Base-by-base conservation (phyloP, 192 early-diverging fungal genomes). In the Podila epigama region DNA sequence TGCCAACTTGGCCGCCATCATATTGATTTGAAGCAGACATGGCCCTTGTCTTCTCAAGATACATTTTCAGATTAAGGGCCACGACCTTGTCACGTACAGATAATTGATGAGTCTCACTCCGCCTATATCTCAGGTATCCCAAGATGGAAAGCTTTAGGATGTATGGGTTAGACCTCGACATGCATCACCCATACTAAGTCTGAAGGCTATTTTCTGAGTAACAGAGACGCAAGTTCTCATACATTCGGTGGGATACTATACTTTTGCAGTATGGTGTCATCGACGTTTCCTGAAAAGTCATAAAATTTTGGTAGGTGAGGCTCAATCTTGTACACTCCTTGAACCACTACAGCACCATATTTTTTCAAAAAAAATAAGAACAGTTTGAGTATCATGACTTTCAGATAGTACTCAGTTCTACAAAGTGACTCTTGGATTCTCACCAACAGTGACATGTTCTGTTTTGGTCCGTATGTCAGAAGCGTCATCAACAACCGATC, bases 271-370 rank as follows among this genome's bases (percentile, higher is more conserved):
- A 68, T 56, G 18, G 41, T 20, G 31, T 77, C 73, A 2, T 40
- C 36, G 27, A 77, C 63, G 25, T 68, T 39, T 44, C 73, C 73
- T 36, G 73, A 77, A 28, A 37, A 59, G 5, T 52, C 56, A 53
- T 77, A 77, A n/a, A 77, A 77, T 33, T 63, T 77, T 60, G 66
- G 66, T 36, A 77, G 54, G 28, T 68, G 63, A 13, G 73, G 66
- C 25, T 77, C 73, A 13, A 77, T 34, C 51, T 64, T 77, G 33
- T 77, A 68, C 16, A 77, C 60, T 2, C 73, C 73, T 48, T 77
- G 73, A 4, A 77, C 66, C 50, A 77, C 73, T 77, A 36, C n/a
- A n/a, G n/a, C n/a, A n/a, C n/a, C n/a, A n/a, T n/a, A n/a, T n/a
- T n/a, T n/a, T n/a, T n/a, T n/a, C n/a, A n/a, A n/a, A n/a, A n/a